These are phyloP conservation scores for Phaeosphaeria sp. DNA, from an alignment of 2,329 filamentous ascomycete species.

Conservation along the genomic window DNA sequence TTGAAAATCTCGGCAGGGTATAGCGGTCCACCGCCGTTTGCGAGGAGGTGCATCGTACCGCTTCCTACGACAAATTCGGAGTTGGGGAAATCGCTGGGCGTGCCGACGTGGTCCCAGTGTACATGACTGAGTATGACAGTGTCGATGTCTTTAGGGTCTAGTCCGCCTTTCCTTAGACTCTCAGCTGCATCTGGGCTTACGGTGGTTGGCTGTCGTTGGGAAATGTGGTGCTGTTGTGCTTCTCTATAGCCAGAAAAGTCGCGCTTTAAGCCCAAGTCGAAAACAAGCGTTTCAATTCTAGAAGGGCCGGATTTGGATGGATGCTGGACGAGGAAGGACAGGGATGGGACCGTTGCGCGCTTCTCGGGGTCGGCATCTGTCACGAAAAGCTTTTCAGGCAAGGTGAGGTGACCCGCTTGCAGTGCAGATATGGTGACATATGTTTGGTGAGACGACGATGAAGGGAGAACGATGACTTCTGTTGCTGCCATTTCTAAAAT, in stretches of 20 bases:
- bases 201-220: conserved; percentile 54
- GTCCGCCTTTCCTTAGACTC: conserved; percentile 45
- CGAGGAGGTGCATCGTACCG: conserved; percentile 37
- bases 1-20: conserved; percentile 57
- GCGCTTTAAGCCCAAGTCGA: conserved; percentile 62
- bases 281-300: conserved; percentile 53
- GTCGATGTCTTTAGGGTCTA: conserved; percentile 48
- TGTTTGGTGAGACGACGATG: conserved; percentile 25
- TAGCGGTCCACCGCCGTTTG: conserved; percentile 28
- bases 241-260: conserved; percentile 53
- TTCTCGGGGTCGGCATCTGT: conserved; percentile 53
- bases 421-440: conserved; percentile 43
- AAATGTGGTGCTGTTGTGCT: conserved; percentile 55
- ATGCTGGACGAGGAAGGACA: conserved; percentile 62
- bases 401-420: conserved; percentile 50
- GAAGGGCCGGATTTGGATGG: conserved; percentile 29
- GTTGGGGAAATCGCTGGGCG: conserved; percentile 58
- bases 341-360: conserved; percentile 59
- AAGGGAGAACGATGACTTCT: conserved; percentile 27
- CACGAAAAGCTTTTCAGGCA: conserved; percentile 57
- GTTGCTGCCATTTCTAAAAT: neutral
- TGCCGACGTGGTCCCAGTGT: conserved; percentile 67
- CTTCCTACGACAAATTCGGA: conserved; percentile 60
- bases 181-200: conserved; percentile 54
- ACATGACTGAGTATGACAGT: conserved; percentile 60